A percentile compares a stretch with the other conserved stretches of the same genome.
These are phyloP conservation scores for Mycena crocata DNA, from an alignment of 768 basidiomycete genomes.

Conservation along the genomic window DNA sequence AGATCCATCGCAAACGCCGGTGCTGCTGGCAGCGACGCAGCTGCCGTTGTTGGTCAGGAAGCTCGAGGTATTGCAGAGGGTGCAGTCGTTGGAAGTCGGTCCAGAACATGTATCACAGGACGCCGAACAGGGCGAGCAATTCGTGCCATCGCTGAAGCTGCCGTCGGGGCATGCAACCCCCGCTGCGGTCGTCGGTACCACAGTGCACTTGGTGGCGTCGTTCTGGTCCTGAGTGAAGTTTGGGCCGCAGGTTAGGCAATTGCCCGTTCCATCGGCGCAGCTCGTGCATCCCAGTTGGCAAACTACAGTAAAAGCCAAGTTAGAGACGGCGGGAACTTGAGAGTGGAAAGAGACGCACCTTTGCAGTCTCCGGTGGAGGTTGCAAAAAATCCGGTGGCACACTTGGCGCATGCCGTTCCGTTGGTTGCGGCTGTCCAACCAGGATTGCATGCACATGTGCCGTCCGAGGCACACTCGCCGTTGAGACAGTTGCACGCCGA, in stretches of 20 bases:
- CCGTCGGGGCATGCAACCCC: slow-evolving; percentile 73
- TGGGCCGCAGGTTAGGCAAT: slow-evolving; percentile 78
- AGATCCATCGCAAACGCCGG: slow-evolving; percentile 81
- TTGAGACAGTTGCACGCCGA: slow-evolving; percentile 86
- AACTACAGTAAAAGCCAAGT: too few relatives aligned
- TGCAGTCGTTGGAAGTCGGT: slow-evolving; percentile 75
- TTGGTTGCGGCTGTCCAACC: slow-evolving; percentile 81
- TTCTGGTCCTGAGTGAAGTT: slow-evolving; percentile 76
- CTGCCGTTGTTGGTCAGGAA: slow-evolving; percentile 70
- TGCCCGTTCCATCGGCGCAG: slow-evolving; percentile 76
- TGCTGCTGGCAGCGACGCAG: slow-evolving; percentile 73
- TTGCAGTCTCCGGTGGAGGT: slow-evolving; percentile 77
- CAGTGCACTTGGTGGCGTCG: slow-evolving; percentile 74
- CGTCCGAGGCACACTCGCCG: slow-evolving; percentile 75
- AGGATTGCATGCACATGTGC: slow-evolving; percentile 79
- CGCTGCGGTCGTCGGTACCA: slow-evolving; percentile 59
- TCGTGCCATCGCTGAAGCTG: slow-evolving; percentile 65
- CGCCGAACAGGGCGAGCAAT: slow-evolving; percentile 70
- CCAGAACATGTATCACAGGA: slow-evolving; percentile 80
- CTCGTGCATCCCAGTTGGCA: slow-evolving; percentile 79
- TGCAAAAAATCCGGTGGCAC: slow-evolving; percentile 81
- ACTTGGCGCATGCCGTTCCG: slow-evolving; percentile 83
- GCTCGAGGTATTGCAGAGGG: slow-evolving; percentile 70
- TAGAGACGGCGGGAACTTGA: too few relatives aligned
- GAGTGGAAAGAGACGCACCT: slow-evolving; percentile 53